Evolutionary conservation across 257 asterid species (phyloP).

Genomic region (Penstemon newberryi): DNA sequence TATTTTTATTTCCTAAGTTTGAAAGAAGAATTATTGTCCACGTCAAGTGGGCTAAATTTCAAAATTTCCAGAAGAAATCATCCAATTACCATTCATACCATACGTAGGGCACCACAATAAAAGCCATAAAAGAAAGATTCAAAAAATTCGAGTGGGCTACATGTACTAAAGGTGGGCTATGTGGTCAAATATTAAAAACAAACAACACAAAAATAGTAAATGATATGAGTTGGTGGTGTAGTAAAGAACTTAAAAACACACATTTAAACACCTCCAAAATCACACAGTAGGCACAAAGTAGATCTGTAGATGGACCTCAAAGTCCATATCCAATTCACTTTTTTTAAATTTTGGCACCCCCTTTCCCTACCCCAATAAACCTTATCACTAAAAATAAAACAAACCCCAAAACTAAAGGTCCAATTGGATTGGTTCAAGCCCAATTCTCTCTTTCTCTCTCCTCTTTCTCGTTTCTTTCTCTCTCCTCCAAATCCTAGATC

Average conservation of each 20-base stretch:
- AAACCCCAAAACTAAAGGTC: slow-evolving; percentile 51
- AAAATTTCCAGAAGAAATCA: neutral
- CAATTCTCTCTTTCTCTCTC: slow-evolving; percentile 61
- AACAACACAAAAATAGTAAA: slow-evolving; percentile 9
- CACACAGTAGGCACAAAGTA: slow-evolving; percentile 30
- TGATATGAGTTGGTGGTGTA: neutral
- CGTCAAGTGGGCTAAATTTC: slow-evolving; percentile 6
- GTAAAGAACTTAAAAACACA: slow-evolving; percentile 24
- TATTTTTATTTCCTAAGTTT: neutral
- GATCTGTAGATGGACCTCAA: slow-evolving; percentile 60
- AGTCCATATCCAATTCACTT: slow-evolving; percentile 83
- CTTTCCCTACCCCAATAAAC: slow-evolving; percentile 38
- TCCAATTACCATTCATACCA: slow-evolving; percentile 15
- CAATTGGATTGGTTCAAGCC: slow-evolving; percentile 70
- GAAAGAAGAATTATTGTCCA: neutral
- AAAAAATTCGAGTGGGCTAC: slow-evolving; percentile 36
- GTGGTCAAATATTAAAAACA: slow-evolving; percentile 35
- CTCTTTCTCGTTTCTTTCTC: slow-evolving; percentile 26
- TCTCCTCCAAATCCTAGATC: slow-evolving; percentile 68
- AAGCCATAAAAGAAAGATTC: neutral
- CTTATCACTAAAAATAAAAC: slow-evolving; percentile 42
- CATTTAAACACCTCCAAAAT: slow-evolving; percentile 32
- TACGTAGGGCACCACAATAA: slow-evolving; percentile 36
- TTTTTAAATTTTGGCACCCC: slow-evolving; percentile 24
- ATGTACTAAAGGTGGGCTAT: slow-evolving; percentile 45